A percentile compares a stretch with the other conserved stretches of the same genome.
These are phyloP conservation scores for Ilex asprella DNA, from an alignment of 257 asterid genomes.

Conservation along the genomic window DNA sequence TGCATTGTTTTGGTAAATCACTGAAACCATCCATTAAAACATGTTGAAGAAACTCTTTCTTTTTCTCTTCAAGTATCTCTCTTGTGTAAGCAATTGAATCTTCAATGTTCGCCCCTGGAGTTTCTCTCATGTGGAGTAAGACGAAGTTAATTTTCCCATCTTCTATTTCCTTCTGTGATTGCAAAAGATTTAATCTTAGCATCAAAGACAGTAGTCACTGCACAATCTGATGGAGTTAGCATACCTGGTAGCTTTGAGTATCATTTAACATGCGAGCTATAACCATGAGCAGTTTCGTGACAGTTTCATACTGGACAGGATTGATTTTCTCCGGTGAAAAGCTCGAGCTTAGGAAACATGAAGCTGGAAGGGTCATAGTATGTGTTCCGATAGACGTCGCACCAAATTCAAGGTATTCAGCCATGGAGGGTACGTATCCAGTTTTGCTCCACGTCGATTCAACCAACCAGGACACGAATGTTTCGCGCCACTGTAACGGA, in stretches of 20 bases:
- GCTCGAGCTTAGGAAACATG: slow-evolving; percentile 18
- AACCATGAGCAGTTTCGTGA: slow-evolving; percentile 49
- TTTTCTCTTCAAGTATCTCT: slow-evolving; percentile 18
- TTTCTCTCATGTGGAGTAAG: slow-evolving; percentile 31
- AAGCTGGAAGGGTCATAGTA: slow-evolving; percentile 34
- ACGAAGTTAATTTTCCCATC: slow-evolving; percentile 55
- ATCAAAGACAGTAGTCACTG: no score
- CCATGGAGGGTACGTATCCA: slow-evolving; percentile 34
- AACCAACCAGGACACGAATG: slow-evolving; percentile 55
- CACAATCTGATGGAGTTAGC: background rate
- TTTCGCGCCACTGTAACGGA: slow-evolving; percentile 45
- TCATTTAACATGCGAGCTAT: slow-evolving; percentile 44
- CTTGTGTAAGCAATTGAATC: slow-evolving; percentile 34
- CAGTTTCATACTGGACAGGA: slow-evolving; percentile 11
- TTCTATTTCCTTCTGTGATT: slow-evolving; percentile 38
- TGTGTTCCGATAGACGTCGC: slow-evolving; percentile 39
- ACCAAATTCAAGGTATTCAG: slow-evolving; percentile 41
- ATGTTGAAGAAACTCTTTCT: slow-evolving; percentile 34
- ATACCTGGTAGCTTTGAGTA: slow-evolving; percentile 51
- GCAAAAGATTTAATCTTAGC: background rate
- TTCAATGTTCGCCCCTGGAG: slow-evolving; percentile 21
- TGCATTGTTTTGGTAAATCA: slow-evolving; percentile 29
- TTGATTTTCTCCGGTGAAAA: slow-evolving; percentile 2
- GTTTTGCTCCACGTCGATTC: slow-evolving; percentile 46
- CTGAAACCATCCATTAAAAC: slow-evolving; percentile 22